Evolutionary conservation across 106 monocot species (phyloP).

Genomic region (Amphibolis antarctica): DNA sequence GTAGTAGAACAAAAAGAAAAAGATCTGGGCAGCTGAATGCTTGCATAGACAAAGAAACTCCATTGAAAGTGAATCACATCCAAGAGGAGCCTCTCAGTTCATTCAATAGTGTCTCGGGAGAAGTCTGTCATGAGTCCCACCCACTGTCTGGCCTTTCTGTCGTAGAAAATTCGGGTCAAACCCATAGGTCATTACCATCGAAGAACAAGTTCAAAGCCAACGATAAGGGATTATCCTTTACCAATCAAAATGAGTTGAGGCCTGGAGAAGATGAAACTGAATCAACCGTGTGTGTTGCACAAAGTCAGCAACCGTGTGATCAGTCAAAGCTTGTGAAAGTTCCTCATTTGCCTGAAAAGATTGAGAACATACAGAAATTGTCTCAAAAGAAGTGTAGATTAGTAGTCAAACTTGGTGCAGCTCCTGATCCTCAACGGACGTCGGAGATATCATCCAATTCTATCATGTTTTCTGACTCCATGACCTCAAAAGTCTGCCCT

Average conservation of each 20-base stretch:
- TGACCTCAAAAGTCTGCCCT: slow-evolving; percentile 81
- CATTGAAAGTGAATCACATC: background rate
- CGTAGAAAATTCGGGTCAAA: background rate
- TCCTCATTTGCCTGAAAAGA: slow-evolving; percentile 5
- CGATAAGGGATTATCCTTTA: background rate
- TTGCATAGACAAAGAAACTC: background rate
- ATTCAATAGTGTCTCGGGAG: background rate
- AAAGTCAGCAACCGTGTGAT: too few species aligned
- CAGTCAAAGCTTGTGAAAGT: slow-evolving; percentile 5
- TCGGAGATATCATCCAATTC: slow-evolving; percentile 36
- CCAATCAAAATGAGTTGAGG: background rate
- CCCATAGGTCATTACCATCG: background rate
- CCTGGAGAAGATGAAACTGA: slow-evolving; percentile 3
- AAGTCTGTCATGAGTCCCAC: background rate
- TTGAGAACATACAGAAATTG: slow-evolving; percentile 4
- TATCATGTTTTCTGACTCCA: slow-evolving; percentile 43
- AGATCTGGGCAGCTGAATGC: background rate
- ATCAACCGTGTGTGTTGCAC: slow-evolving; percentile 4
- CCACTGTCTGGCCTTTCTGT: background rate
- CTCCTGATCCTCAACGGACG: slow-evolving; percentile 6
- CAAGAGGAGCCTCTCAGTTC: slow-evolving; percentile 1
- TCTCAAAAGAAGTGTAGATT: slow-evolving; percentile 37
- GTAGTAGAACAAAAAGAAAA: background rate
- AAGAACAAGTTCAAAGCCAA: background rate
- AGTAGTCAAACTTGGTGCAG: slow-evolving; percentile 23